A percentile compares a stretch with the other conserved stretches of the same genome.
phyloP scores from a whole-genome alignment of 1,139 yeast species.

The Pichia sp. region DNA sequence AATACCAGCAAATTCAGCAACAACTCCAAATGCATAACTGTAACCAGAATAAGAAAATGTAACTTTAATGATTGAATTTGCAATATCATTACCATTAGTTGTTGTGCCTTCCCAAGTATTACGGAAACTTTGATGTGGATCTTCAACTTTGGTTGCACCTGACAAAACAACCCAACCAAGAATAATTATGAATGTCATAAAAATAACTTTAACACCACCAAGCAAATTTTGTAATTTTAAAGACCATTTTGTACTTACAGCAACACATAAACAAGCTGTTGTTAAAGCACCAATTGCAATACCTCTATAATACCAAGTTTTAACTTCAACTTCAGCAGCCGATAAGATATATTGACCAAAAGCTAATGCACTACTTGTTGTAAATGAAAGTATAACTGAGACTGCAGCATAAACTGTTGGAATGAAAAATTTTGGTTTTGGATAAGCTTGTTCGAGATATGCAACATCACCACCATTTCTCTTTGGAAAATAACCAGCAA shows the following conservation, averaged over 20 bases:
- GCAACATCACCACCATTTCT: constrained; percentile 40
- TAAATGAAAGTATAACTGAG: constrained; percentile 35
- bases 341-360: constrained; percentile 36
- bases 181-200: constrained; percentile 34
- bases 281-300: constrained; percentile 35
- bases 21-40: constrained; percentile 35
- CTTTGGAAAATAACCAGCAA: constrained; percentile 33
- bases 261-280: constrained; percentile 29
- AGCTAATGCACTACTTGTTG: constrained; percentile 39
- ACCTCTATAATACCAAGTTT: constrained; percentile 40
- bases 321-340: constrained; percentile 34
- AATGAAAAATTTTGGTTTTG: constrained; percentile 36
- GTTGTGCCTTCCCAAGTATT: constrained; percentile 36
- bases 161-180: constrained; percentile 37
- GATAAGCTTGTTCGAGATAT: constrained; percentile 40
- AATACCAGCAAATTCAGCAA: constrained; percentile 29
- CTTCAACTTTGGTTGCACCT: constrained; percentile 33
- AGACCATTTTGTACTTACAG: constrained; percentile 32
- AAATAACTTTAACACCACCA: constrained; percentile 37
- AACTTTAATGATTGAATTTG: constrained; percentile 39
- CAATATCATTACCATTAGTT: constrained; percentile 36
- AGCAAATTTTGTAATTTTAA: constrained; percentile 33
- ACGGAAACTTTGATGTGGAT: constrained; percentile 31
- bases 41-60: constrained; percentile 40
- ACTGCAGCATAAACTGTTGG: constrained; percentile 41